Evolutionary conservation across 1,284 basidiomycete genomes (phyloP).

Genomic region (Cutaneotrichosporon sp.): DNA sequence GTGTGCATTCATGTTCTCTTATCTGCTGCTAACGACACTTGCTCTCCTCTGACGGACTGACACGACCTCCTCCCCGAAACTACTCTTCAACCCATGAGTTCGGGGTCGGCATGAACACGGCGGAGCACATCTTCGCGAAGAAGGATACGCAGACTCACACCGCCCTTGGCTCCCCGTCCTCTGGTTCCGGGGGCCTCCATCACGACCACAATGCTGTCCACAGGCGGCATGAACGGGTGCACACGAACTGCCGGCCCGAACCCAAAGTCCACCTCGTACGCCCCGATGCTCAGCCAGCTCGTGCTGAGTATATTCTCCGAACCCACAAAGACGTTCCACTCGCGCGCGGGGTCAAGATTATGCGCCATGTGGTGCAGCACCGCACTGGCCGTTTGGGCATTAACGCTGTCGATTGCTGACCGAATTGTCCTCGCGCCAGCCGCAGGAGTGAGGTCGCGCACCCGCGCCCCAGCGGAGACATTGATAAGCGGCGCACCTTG

Average conservation of each 20-base stretch:
- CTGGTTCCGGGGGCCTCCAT: slow-evolving; percentile 42
- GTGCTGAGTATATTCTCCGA: slow-evolving; percentile 47
- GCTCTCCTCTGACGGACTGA: no score
- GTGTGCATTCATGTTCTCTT: no score
- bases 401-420: slow-evolving; percentile 33
- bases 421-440: no score
- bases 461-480: slow-evolving; percentile 31
- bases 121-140: slow-evolving; percentile 39
- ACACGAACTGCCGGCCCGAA: slow-evolving; percentile 34
- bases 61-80: no score
- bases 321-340: slow-evolving; percentile 51
- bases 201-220: slow-evolving; percentile 50
- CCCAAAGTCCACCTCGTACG: slow-evolving; percentile 50
- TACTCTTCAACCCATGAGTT: slow-evolving; percentile 4
- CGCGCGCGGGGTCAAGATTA: slow-evolving; percentile 38
- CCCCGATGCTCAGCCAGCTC: slow-evolving; percentile 48
- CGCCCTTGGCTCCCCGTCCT: slow-evolving; percentile 19
- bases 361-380: slow-evolving; percentile 49
- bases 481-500: slow-evolving; percentile 50
- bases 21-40: no score
- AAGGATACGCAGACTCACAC: slow-evolving; percentile 37
- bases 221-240: slow-evolving; percentile 47
- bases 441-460: no score
- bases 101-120: slow-evolving; percentile 35
- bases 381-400: slow-evolving; percentile 33